A percentile compares a stretch with the other conserved stretches of the same genome.
These are phyloP conservation scores for Saccharomyces hybrid DNA, from an alignment of 1,139 yeast genomes.

Conservation along the genomic window DNA sequence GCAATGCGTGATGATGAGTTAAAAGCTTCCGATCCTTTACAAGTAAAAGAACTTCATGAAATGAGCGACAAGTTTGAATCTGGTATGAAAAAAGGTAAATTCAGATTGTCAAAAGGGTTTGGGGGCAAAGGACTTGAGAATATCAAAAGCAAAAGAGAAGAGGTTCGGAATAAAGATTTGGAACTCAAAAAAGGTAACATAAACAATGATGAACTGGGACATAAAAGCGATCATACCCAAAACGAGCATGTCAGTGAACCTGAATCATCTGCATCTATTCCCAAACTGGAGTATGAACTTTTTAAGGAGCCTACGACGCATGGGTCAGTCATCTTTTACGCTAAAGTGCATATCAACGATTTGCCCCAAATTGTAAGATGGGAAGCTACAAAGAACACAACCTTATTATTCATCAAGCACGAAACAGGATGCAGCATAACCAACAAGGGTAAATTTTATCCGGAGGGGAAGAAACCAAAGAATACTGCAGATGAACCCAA, in stretches of 20 bases:
- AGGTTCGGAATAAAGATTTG: constrained; percentile 45
- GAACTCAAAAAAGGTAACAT: constrained; percentile 33
- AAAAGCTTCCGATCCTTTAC: constrained; percentile 34
- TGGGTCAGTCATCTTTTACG: constrained; percentile 57
- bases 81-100: constrained; percentile 65
- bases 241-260: constrained; percentile 29
- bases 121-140: constrained; percentile 91
- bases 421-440: constrained; percentile 75
- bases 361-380: constrained; percentile 80
- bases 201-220: constrained; percentile 23
- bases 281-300: constrained; percentile 38
- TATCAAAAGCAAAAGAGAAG: constrained; percentile 61
- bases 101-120: constrained; percentile 66
- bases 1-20: constrained; percentile 54
- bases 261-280: constrained; percentile 54
- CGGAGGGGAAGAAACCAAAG: constrained; percentile 43
- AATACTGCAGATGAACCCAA: constrained; percentile 57
- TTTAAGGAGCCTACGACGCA: constrained; percentile 26
- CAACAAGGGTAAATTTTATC: constrained; percentile 71
- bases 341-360: constrained; percentile 74
- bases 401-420: constrained; percentile 58
- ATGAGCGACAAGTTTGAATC: constrained; percentile 52
- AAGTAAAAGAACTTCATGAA: constrained; percentile 34
- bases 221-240: constrained; percentile 17
- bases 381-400: constrained; percentile 68